Conservation (phyloP, 1,139 yeast genomes). For the Chernovozyma aurita region DNA sequence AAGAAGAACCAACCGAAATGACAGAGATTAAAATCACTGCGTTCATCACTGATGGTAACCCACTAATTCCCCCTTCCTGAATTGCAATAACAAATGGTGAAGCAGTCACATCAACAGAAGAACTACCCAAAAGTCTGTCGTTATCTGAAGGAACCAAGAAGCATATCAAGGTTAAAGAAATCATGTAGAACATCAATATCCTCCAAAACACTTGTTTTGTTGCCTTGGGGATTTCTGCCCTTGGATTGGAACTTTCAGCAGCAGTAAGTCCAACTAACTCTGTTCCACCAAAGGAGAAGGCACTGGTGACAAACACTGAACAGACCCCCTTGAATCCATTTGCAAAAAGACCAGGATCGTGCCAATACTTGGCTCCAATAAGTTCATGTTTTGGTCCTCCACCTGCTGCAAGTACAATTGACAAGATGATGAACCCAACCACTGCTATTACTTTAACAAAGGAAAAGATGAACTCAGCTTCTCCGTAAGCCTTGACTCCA, state of each 20-base stretch:
- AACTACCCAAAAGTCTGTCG: constrained; percentile 20
- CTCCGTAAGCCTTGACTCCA: constrained; percentile 33
- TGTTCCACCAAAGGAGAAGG: constrained; percentile 40
- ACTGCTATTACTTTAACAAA: constrained; percentile 29
- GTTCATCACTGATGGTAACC: constrained; percentile 51
- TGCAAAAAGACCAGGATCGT: constrained; percentile 30
- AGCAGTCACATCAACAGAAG: constrained; percentile 48
- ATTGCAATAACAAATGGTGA: constrained; percentile 64
- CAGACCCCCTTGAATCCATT: constrained; percentile 42
- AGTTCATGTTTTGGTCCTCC: constrained; percentile 22
- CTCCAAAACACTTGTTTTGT: constrained; percentile 37
- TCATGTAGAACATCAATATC: constrained; percentile 31
- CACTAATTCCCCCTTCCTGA: constrained; percentile 47
- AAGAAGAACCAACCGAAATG: constrained; percentile 44
- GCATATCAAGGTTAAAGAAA: constrained; percentile 27
- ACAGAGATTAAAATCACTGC: constrained; percentile 47
- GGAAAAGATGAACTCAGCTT: constrained; percentile 30
- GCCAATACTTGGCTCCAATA: constrained; percentile 27
- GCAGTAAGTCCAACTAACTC: constrained; percentile 35
- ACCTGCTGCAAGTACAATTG: constrained; percentile 29
- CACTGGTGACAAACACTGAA: constrained; percentile 36
- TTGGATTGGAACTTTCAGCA: constrained; percentile 37
- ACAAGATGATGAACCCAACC: constrained; percentile 27
- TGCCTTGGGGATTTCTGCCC: constrained; percentile 36
- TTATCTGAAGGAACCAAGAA: constrained; percentile 31